Evolutionary conservation across 805 yeast genomes (phyloP), one percentile per base, ranked within the genome.

Genomic region (Komagataella ulmi): DNA sequence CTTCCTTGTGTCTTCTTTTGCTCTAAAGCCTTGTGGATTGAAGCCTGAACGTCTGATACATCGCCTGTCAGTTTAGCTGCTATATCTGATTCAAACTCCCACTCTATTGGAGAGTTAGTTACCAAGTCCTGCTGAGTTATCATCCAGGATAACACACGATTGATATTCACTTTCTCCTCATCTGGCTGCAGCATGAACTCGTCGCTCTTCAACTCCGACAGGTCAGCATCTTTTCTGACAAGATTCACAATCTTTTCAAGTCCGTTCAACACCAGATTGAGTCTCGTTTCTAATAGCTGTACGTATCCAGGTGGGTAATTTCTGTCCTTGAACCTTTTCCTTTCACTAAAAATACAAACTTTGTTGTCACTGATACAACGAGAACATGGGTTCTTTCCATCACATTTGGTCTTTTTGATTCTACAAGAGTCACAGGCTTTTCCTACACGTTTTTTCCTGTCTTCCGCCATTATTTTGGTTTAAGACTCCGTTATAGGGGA

Each of bases 381-480:
- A 44, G 73, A 72, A 57, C 85, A 80, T 0, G 85, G 85, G 55
- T 76, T 76, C 49, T 72, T 71, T 18, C 85, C 85, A 53, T 79
- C 80, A 61, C 85, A 80, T 55, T 79, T 80, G 4, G 83, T 79
- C 64, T 80, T 80, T 59, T 79, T 80, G 52, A 79, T 69, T 46
- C 85, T 67, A 60, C 85, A 80, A 50, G 76, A 73, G 59, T 80
- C 84, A 56, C 85, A 80, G 5, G 85, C 85, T 57, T 79, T 79
- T 10, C 82, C 81, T 3, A 80, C 84, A 54, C 85, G 61, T 60
- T 74, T 77, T 63, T 79, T 79, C 19, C 50, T 24, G 12, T 43
- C 47, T 43, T 51, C 49, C 18, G 30, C 44, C 24, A n/a, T 36
- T 30, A 14, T 30, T 30, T 14, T 14, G 40, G 40, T 30, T 4